Conservation (phyloP, 352 stramenopile species). For the Globisporangium uncinulatum region DNA sequence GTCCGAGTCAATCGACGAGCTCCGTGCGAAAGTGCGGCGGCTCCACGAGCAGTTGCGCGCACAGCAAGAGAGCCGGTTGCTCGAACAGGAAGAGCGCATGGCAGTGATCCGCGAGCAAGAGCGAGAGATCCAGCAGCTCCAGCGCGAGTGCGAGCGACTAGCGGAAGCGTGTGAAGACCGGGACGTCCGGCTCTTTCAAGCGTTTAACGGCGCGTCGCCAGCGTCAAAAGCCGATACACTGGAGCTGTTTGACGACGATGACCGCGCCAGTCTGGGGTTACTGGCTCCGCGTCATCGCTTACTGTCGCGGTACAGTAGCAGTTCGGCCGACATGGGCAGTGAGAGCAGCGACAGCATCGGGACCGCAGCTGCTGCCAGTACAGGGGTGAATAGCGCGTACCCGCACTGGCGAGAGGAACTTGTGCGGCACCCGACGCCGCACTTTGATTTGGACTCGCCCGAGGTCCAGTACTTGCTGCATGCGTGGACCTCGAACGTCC, state of each 20-base stretch:
- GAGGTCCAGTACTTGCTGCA: constrained; percentile 69
- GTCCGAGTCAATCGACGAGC: neutral
- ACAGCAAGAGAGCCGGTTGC: constrained; percentile 20
- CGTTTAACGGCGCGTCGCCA: constrained; percentile 8
- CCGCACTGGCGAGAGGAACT: constrained; percentile 53
- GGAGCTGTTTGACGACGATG: neutral
- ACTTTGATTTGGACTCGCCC: constrained; percentile 66
- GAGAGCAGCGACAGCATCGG: constrained; percentile 15
- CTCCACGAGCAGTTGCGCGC: constrained; percentile 36
- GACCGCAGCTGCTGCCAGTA: neutral
- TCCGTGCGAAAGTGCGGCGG: constrained; percentile 26
- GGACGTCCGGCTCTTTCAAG: constrained; percentile 14
- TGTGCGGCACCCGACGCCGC: constrained; percentile 61
- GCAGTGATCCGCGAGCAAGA: constrained; percentile 64
- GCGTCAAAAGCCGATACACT: neutral
- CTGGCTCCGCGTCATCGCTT: neutral
- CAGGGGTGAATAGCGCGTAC: constrained; percentile 7
- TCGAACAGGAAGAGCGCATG: constrained; percentile 48
- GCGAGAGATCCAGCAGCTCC: constrained; percentile 36
- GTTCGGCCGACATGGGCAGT: neutral
- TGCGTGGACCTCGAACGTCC: constrained; percentile 57
- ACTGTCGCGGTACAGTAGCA: constrained; percentile 7
- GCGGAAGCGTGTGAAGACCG: constrained; percentile 26
- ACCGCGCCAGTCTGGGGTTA: neutral
- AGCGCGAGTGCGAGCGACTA: constrained; percentile 24